A percentile compares a stretch with the other conserved stretches of the same genome.
Evolutionary conservation across 192 early-diverging fungal genomes (phyloP).

Genomic region (Umbelopsis isabellina): DNA sequence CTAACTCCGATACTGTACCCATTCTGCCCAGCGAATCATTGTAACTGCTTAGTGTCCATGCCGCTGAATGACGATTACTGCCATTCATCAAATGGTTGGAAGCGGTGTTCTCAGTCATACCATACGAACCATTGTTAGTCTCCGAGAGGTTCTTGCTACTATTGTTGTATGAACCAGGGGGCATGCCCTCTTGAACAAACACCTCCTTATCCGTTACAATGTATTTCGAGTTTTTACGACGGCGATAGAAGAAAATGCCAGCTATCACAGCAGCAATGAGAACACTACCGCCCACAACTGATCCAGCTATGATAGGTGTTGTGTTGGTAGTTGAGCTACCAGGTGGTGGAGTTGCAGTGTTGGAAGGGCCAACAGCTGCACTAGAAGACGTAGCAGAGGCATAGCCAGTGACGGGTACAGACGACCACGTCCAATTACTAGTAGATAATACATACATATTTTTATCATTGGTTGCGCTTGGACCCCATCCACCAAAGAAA

Average conservation of each 20-base stretch:
- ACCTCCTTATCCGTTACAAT: background rate
- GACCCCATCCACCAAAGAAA: slow-evolving; percentile 69
- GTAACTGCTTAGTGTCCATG: slow-evolving; percentile 5
- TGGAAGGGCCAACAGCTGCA: background rate
- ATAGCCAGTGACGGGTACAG: slow-evolving; percentile 41
- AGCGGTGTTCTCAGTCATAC: background rate
- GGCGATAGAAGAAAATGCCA: slow-evolving; percentile 12
- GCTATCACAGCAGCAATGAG: slow-evolving; percentile 39
- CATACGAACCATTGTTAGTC: background rate
- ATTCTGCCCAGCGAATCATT: background rate
- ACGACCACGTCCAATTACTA: slow-evolving; percentile 62
- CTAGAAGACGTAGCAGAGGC: background rate
- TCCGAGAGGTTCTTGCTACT: slow-evolving; percentile 8
- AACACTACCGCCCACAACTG: slow-evolving; percentile 44
- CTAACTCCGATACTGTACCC: slow-evolving; percentile 23
- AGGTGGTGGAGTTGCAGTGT: background rate
- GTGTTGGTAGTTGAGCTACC: slow-evolving; percentile 20
- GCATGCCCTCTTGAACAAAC: background rate
- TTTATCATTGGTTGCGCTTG: slow-evolving; percentile 48
- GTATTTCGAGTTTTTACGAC: background rate
- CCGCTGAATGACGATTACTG: slow-evolving; percentile 9
- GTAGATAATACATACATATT: slow-evolving; percentile 71
- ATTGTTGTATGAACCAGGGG: background rate
- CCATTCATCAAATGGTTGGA: background rate
- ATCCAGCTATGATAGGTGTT: slow-evolving; percentile 37